phyloP scores from a whole-genome alignment of 164 flowering plant species.

The Tetrastigma voinierianum region DNA sequence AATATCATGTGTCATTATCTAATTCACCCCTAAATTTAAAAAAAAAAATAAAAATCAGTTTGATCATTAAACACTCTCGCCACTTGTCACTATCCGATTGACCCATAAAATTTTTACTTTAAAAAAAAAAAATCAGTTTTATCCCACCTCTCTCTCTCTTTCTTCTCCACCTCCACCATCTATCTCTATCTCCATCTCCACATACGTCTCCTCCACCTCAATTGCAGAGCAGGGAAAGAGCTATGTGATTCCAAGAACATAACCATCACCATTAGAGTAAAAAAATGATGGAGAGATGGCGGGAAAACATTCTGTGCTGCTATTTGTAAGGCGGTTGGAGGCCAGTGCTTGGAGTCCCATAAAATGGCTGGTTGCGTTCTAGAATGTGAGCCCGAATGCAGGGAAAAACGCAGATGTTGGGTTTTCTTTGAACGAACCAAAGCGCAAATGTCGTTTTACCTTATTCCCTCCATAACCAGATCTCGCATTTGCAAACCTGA shows the following conservation, averaged over 20 bases:
- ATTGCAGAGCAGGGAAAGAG: constrained; percentile 32
- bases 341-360: constrained; percentile 27
- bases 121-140: too few species aligned
- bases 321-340: constrained; percentile 27
- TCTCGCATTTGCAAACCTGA: constrained; percentile 30
- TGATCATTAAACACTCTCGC: too few species aligned
- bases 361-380: constrained; percentile 51
- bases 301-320: constrained; percentile 59
- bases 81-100: too few species aligned
- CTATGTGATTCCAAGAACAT: constrained; percentile 38
- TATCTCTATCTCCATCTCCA: too few species aligned
- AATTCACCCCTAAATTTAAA: too few species aligned
- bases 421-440: constrained; percentile 38
- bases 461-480: constrained; percentile 20
- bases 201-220: too few species aligned
- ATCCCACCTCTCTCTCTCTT: too few species aligned
- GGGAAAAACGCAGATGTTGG: constrained; percentile 36
- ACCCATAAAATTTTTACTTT: too few species aligned
- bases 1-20: too few species aligned
- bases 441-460: constrained; percentile 21
- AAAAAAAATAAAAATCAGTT: too few species aligned
- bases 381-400: constrained; percentile 37
- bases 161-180: too few species aligned
- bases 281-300: constrained; percentile 48
- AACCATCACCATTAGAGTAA: constrained; percentile 34